Evolutionary conservation across 2,329 filamentous ascomycete species (phyloP), one percentile per base, ranked within the genome.

Genomic region (Cyanodermella asteris): DNA sequence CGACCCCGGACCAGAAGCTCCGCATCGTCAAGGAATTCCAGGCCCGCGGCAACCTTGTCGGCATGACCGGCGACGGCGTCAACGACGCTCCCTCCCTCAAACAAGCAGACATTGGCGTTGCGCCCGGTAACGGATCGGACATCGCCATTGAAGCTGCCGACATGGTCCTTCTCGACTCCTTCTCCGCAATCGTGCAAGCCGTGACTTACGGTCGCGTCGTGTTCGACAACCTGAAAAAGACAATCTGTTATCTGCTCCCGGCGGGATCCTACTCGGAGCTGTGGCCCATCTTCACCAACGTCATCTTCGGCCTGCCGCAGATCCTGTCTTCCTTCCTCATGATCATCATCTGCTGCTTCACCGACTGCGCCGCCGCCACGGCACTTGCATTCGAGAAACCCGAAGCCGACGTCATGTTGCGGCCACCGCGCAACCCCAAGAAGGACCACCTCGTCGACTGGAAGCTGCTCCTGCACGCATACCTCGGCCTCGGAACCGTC

Each of bases 1-100:
- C 84, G 3, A 91, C 78, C 34, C 87, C 87, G 0, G 87, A 94
- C 33, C 87, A 94, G 53, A 82, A 82, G 42, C 60, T 81, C 5
- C 66, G 72, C 17, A 81, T 81, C 31, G 73, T 82, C n/a, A 63
- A 64, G 16, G 72, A 76, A 41, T 70, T 80, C 31, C 73, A 77
- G 39, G 46, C 55, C 1, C 53, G 62, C 6, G 55, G 61, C 5
- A 52, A 64, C 20, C 60, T 64, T 16, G 61, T 68, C 5, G 62
- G 53, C 5, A 61, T 56, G 53, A 55, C 51, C 2, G 52, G 54
- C 5, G 51, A 52, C 30, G 53, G 53, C 18, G 52, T 57, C 13
- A 57, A 56, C 29, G 53, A 57, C 32, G 51, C 52, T 28, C 64
- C 62, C 7, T 59, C 59, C 2, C 49, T 69, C 11, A 64, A 61